phyloP scores from a whole-genome alignment of 257 asterid genomes.

The Thymus mandschuricus region DNA sequence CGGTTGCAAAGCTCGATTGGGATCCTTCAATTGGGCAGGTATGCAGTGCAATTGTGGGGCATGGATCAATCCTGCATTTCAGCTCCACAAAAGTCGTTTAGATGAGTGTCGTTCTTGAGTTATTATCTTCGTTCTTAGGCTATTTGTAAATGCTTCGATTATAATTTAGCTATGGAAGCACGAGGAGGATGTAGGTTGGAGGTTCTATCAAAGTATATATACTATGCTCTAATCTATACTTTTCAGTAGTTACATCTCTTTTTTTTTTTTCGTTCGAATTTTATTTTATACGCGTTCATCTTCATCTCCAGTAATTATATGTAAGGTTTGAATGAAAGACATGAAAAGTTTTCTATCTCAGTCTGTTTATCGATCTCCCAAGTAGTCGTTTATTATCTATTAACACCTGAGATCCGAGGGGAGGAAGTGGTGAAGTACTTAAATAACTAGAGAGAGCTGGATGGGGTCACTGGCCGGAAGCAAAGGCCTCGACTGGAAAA shows the following conservation, averaged over 20 bases:
- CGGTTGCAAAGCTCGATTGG: conserved; percentile 85
- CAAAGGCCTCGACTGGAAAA: conserved; percentile 71
- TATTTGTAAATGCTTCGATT: background rate
- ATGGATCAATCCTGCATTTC: conserved; percentile 94
- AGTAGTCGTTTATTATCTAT: conserved; percentile 16
- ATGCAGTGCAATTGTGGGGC: conserved; percentile 95
- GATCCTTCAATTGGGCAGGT: conserved; percentile 92
- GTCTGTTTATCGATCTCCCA: too few species aligned
- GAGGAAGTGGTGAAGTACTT: too few species aligned
- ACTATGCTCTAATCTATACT: background rate
- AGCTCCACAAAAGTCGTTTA: conserved; percentile 83
- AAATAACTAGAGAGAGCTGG: too few species aligned
- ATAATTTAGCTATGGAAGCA: too few species aligned
- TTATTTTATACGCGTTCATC: background rate
- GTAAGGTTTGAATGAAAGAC: too few species aligned
- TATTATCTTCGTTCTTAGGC: conserved; percentile 8
- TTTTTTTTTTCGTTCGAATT: background rate
- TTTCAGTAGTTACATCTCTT: background rate
- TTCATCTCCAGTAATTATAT: too few species aligned
- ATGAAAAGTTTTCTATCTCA: background rate
- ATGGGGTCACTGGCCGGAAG: conserved; percentile 50
- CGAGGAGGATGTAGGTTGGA: background rate
- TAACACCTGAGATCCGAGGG: background rate
- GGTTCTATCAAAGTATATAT: background rate
- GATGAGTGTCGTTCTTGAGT: conserved; percentile 62